These are phyloP conservation scores for Mycena venus DNA, from an alignment of 768 basidiomycete species.

Conservation along the genomic window DNA sequence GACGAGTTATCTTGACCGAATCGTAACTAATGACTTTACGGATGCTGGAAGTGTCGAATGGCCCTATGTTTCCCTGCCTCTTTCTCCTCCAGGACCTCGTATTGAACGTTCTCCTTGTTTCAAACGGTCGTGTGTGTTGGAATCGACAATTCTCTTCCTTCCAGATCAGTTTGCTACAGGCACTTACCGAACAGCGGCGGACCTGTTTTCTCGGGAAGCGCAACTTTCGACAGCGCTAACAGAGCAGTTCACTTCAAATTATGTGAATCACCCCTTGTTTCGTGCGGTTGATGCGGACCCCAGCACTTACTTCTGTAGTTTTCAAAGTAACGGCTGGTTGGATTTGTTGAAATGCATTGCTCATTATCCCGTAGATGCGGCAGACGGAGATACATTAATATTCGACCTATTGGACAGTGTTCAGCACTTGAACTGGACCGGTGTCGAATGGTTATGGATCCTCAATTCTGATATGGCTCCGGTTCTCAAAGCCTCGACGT, in stretches of 20 bases:
- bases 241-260: constrained; percentile 48
- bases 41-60: background rate
- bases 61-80: constrained; percentile 18
- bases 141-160: constrained; percentile 16
- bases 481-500: constrained; percentile 44
- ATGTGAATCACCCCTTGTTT: constrained; percentile 61
- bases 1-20: constrained; percentile 55
- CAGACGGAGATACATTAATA: constrained; percentile 52
- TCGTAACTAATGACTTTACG: constrained; percentile 32
- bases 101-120: constrained; percentile 25
- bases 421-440: constrained; percentile 43
- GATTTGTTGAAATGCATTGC: background rate
- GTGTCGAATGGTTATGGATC: constrained; percentile 43
- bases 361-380: constrained; percentile 31
- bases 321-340: constrained; percentile 46
- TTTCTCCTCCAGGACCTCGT: background rate
- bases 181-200: constrained; percentile 39
- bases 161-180: constrained; percentile 16
- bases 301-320: constrained; percentile 65
- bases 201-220: constrained; percentile 60
- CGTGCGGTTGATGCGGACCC: constrained; percentile 68
- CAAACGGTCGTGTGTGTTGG: constrained; percentile 17
- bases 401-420: constrained; percentile 52
- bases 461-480: constrained; percentile 48
- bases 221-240: constrained; percentile 51